Evolutionary conservation across 352 stramenopile species (phyloP).

Genomic region (Elongisporangium senticosum): DNA sequence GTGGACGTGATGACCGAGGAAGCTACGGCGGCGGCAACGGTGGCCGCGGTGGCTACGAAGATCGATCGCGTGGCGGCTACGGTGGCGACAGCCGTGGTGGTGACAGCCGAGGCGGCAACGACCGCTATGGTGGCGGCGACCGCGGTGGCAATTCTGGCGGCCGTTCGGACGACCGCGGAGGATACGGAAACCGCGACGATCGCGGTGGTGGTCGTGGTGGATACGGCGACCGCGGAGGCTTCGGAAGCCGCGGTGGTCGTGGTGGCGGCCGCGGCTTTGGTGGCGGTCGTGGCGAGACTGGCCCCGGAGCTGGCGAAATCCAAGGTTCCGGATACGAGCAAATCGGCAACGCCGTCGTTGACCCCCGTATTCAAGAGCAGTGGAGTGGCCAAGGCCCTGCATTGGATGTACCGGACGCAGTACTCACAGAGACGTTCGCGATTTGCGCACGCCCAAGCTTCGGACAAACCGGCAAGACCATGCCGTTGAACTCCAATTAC

Average conservation of each 20-base stretch:
- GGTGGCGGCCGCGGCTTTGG: conserved; percentile 22
- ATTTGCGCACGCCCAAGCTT: conserved; percentile 45
- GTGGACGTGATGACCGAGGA: conserved; percentile 9
- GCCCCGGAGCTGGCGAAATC: conserved; percentile 30
- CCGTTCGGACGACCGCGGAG: conserved; percentile 4
- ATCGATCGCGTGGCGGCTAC: background rate
- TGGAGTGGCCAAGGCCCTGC: conserved; percentile 33
- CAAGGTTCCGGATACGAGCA: conserved; percentile 44
- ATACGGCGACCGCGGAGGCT: conserved; percentile 7
- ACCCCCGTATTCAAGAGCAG: conserved; percentile 44
- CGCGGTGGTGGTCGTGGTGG: conserved; percentile 17
- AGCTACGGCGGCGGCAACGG: conserved; percentile 7
- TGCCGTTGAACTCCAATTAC: conserved; percentile 57
- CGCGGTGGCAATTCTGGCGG: conserved; percentile 13
- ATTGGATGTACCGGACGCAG: conserved; percentile 28
- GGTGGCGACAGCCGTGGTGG: conserved; percentile 8
- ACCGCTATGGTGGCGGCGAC: conserved; percentile 2
- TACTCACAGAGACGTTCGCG: conserved; percentile 30
- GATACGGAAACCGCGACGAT: conserved; percentile 2
- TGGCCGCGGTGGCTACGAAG: conserved; percentile 5
- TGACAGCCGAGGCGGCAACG: conserved; percentile 8
- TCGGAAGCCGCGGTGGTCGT: conserved; percentile 19
- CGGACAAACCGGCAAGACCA: conserved; percentile 21
- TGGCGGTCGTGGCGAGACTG: conserved; percentile 26
- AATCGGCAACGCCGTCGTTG: conserved; percentile 38